Evolutionary conservation across 495 filamentous ascomycete species (phyloP), one percentile per base, ranked within the genome.

Genomic region (Aspergillus hancockii): DNA sequence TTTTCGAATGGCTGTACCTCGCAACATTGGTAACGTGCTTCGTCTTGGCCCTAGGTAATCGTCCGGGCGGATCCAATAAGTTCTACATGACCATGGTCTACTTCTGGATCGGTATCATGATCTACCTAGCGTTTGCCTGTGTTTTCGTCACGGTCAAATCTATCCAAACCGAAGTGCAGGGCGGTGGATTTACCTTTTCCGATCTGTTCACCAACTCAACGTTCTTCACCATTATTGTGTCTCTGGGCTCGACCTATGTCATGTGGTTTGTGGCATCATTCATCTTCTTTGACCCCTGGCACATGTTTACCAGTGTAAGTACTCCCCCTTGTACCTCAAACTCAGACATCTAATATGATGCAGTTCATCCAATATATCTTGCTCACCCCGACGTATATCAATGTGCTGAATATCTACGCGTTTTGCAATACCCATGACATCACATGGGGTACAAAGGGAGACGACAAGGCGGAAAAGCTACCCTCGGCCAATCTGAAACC

Each of bases 341-440:
- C 10, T 28, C 21, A 12, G 18, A 10, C 21, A 45, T 50, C 31
- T 47, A 38, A 49, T 18, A 41, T 49, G 9, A 60, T 67, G 63
- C 59, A 84, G 81, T 92, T 97, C 74, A 77, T 97, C 49, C 95
- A 99, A 84, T 99, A 99, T 72, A 86, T 99, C 57, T 85, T 98
- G 38, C 83, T 99, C 50, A 96, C 93, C 0, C 93, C 93, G 0
- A 95, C 91, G 13, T 97, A 96, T 76, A 92, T 95, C 79, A 96
- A 96, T 73, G 91, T 96, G 55, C 85, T 97, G 64, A 96, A 97
- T 78, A 92, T 97, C 62, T 97, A 97, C 73, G 93, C 93, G 61
- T 97, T 97, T 80, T 97, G 93, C 73, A 97, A 97, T 71, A 96
- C 92, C 22, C 93, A 97, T 79, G 93, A 97, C 63, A 93, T 97